Evolutionary conservation across 2,329 filamentous ascomycete species (phyloP).

Genomic region (Cladosporium velox): DNA sequence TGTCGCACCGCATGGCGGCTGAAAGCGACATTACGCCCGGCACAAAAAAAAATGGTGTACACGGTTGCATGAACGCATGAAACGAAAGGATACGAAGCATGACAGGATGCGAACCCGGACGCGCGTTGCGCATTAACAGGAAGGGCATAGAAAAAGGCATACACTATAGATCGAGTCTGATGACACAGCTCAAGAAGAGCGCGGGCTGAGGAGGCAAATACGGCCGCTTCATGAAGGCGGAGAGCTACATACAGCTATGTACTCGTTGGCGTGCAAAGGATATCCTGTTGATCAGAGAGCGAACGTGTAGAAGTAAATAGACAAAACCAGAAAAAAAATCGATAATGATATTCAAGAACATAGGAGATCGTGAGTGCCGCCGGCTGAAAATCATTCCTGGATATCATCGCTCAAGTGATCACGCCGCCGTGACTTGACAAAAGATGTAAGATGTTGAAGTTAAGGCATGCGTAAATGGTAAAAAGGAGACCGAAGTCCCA

Average conservation of each 20-base stretch:
- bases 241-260: slow-evolving; percentile 19
- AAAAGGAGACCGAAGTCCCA: not conserved
- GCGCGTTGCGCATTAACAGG: slow-evolving; percentile 3
- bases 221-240: slow-evolving; percentile 3
- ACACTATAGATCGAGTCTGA: not conserved
- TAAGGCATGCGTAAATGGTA: not conserved
- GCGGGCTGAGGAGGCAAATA: not conserved
- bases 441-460: not conserved
- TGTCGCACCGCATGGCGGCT: slow-evolving; percentile 13
- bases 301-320: not conserved
- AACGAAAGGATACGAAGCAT: slow-evolving; percentile 12
- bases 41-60: not conserved
- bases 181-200: not conserved
- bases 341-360: not conserved
- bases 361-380: slow-evolving; percentile 15
- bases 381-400: slow-evolving; percentile 15
- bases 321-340: not conserved
- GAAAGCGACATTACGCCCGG: not conserved
- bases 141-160: not conserved
- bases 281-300: not conserved
- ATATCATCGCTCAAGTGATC: slow-evolving; percentile 9
- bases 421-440: not conserved
- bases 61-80: slow-evolving; percentile 15
- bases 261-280: not conserved
- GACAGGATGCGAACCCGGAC: not conserved